Conservation (phyloP, 2,329 filamentous ascomycete genomes). For the Colletotrichum ledebouriae region DNA sequence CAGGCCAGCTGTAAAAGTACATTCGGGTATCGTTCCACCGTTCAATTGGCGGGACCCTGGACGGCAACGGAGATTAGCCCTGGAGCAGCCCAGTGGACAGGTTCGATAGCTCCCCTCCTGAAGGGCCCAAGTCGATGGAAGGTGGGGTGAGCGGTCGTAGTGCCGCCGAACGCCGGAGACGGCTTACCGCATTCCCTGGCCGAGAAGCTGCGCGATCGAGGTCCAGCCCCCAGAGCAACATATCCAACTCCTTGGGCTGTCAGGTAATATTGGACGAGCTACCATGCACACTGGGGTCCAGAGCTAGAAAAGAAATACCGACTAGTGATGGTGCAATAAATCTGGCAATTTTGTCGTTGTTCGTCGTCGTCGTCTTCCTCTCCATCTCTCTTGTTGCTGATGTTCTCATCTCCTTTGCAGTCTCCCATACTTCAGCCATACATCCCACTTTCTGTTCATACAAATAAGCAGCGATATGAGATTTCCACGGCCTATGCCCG, state of each 20-base stretch:
- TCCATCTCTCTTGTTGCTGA: too few species aligned
- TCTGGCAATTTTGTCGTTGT: not conserved
- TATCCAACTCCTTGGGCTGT: constrained; percentile 15
- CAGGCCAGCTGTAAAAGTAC: constrained; percentile 43
- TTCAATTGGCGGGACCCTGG: constrained; percentile 32
- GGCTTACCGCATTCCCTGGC: constrained; percentile 14
- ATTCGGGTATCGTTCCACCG: constrained; percentile 41
- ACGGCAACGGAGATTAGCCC: constrained; percentile 15
- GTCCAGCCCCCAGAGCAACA: constrained; percentile 5
- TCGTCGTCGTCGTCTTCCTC: too few species aligned
- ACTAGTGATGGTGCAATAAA: not conserved
- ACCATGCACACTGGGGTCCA: not conserved
- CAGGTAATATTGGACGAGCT: constrained; percentile 1
- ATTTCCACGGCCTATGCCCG: too few species aligned
- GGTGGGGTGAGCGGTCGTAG: constrained; percentile 32
- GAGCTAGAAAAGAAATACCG: not conserved
- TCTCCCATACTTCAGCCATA: too few species aligned
- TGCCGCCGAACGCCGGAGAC: constrained; percentile 38
- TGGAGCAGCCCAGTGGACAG: not conserved
- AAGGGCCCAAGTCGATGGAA: constrained; percentile 10
- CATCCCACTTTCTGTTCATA: too few species aligned
- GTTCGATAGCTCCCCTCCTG: constrained; percentile 11
- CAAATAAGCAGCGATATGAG: too few species aligned
- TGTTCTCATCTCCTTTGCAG: too few species aligned
- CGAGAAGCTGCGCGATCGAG: not conserved